phyloP scores from a whole-genome alignment of 2,329 filamentous ascomycete genomes.

The Verticillium alfalfae region DNA sequence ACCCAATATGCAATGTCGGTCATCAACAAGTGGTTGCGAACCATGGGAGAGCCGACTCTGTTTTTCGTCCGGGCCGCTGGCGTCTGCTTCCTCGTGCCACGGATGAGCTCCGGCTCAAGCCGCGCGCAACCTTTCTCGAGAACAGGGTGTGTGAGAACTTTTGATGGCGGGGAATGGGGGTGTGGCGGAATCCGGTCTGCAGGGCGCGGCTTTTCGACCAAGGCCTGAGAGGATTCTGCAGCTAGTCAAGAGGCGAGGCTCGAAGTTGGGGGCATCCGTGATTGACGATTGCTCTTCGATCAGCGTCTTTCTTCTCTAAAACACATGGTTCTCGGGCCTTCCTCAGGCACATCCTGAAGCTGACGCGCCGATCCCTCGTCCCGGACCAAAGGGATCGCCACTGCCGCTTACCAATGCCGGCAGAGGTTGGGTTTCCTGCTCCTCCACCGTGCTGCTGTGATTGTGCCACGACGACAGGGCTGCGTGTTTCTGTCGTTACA shows the following conservation, averaged over 20 bases:
- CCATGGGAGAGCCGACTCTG: neutral
- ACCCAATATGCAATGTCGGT: neutral
- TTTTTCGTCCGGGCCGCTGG: neutral
- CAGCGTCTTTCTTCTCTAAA: neutral
- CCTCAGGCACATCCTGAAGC: neutral
- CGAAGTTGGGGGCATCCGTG: neutral
- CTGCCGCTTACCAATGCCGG: neutral
- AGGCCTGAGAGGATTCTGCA: no score
- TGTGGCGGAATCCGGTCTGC: no score
- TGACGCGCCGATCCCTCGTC: neutral
- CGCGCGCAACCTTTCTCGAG: neutral
- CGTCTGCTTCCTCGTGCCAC: neutral
- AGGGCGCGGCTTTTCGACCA: no score
- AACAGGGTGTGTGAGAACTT: no score
- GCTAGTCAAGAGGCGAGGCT: no score
- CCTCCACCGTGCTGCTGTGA: neutral
- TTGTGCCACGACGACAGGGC: neutral
- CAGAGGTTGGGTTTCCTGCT: neutral
- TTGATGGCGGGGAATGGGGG: no score
- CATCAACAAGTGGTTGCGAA: neutral
- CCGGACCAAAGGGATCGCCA: neutral
- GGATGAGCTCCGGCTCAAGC: neutral
- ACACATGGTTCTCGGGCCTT: neutral
- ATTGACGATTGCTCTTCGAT: neutral
- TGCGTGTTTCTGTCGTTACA: no score